phyloP scores from a whole-genome alignment of 305 asterid species.

The Rubia tinctorum region DNA sequence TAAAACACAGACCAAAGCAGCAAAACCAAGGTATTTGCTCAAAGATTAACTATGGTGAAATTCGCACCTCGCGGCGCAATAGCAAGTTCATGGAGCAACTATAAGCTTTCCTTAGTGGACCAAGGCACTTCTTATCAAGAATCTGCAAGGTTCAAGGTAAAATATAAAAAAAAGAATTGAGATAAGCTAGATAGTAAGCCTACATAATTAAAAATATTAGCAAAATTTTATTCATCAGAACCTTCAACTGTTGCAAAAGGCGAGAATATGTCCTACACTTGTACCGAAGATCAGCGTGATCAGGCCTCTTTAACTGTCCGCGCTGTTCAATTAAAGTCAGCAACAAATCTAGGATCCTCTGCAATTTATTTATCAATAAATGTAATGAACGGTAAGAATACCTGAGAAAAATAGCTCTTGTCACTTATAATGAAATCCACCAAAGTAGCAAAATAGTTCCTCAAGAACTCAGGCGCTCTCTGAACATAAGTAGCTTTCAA shows the following conservation, averaged over 20 bases:
- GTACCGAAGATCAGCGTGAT: constrained; percentile 95
- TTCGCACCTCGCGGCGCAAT: constrained; percentile 92
- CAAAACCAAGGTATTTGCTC: constrained; percentile 5
- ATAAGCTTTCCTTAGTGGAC: constrained; percentile 92
- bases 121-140: constrained; percentile 94
- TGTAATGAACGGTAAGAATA: constrained; percentile 26
- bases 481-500: constrained; percentile 78
- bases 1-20: not conserved
- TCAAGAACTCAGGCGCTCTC: constrained; percentile 93
- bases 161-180: not conserved
- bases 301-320: constrained; percentile 98
- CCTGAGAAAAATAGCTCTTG: constrained; percentile 98
- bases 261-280: constrained; percentile 99
- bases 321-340: constrained; percentile 60
- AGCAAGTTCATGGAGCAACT: constrained; percentile 97
- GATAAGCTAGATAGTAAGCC: constrained; percentile 12
- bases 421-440: constrained; percentile 99
- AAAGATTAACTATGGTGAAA: constrained; percentile 10
- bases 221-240: constrained; percentile 23
- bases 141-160: constrained; percentile 47
- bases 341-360: constrained; percentile 22
- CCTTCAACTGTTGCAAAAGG: constrained; percentile 97
- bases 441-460: constrained; percentile 89
- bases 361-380: constrained; percentile 16
- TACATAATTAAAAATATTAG: constrained; percentile 18